Conservation (phyloP, 2,329 filamentous ascomycete species). For the Herpotrichia juniperi region DNA sequence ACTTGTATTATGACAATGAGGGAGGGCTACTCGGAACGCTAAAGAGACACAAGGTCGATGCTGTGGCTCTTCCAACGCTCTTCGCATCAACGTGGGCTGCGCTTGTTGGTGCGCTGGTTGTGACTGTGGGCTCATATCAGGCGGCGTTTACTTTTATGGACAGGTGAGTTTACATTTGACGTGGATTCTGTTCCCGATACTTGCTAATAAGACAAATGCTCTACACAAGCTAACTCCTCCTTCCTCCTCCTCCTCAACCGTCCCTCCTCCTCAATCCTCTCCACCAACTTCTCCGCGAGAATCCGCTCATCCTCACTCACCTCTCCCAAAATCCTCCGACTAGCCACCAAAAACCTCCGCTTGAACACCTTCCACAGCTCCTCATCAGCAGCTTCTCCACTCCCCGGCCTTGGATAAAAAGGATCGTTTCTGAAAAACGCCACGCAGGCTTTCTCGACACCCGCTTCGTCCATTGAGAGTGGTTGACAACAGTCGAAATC, state of each 20-base stretch:
- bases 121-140: too few relatives aligned
- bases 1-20: too few relatives aligned
- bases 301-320: background rate
- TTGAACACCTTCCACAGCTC: constrained; percentile 18
- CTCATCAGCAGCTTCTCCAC: constrained; percentile 10
- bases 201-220: too few relatives aligned
- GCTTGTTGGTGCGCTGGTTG: too few relatives aligned
- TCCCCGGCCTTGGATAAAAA: constrained; percentile 48
- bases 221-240: background rate
- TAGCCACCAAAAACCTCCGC: constrained; percentile 7
- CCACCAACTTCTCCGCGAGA: constrained; percentile 8
- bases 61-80: too few relatives aligned
- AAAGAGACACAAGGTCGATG: too few relatives aligned
- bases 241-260: constrained; percentile 1
- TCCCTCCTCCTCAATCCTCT: constrained; percentile 10
- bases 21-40: too few relatives aligned
- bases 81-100: too few relatives aligned
- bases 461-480: constrained; percentile 51
- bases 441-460: constrained; percentile 48
- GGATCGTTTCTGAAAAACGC: constrained; percentile 59
- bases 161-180: too few relatives aligned
- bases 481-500: constrained; percentile 66
- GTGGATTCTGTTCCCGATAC: too few relatives aligned
- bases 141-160: too few relatives aligned
- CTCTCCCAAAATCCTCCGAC: constrained; percentile 6